A percentile compares a stretch with the other conserved stretches of the same genome.
Evolutionary conservation across 495 filamentous ascomycete genomes (phyloP).

Genomic region (Cladorrhinum samala): DNA sequence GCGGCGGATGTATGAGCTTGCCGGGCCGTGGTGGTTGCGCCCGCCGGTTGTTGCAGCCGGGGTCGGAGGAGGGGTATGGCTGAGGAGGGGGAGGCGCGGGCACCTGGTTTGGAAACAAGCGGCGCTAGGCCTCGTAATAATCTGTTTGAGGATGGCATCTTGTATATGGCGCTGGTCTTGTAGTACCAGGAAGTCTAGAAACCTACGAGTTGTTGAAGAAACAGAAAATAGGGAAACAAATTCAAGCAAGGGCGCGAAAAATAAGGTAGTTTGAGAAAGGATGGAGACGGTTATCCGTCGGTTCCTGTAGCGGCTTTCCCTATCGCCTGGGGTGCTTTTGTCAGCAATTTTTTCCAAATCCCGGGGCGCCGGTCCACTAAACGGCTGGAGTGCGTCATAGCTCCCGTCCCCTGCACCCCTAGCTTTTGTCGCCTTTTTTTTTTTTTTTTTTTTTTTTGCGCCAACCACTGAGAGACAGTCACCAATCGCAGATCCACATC

Average conservation of each 20-base stretch:
- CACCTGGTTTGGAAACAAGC: constrained; percentile 16
- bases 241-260: too few relatives aligned
- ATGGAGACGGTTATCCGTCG: constrained; percentile 1
- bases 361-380: not conserved
- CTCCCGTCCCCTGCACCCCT: not conserved
- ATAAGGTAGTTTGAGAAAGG: too few relatives aligned
- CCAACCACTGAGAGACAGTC: not conserved
- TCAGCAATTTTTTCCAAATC: not conserved
- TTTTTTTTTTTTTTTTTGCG: not conserved
- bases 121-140: constrained; percentile 25
- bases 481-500: not conserved
- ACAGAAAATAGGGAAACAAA: not conserved
- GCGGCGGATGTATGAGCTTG: constrained; percentile 3
- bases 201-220: not conserved
- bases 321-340: not conserved
- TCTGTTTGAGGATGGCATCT: constrained; percentile 21
- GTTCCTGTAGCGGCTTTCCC: not conserved
- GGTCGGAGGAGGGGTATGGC: constrained; percentile 18
- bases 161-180: not conserved
- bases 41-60: constrained; percentile 19
- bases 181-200: not conserved
- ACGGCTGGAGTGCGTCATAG: constrained; percentile 1
- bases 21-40: not conserved
- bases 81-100: constrained; percentile 5
- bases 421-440: not conserved